These are phyloP conservation scores for Geotrichum reessii DNA, from an alignment of 1,139 yeast species.

Conservation along the genomic window DNA sequence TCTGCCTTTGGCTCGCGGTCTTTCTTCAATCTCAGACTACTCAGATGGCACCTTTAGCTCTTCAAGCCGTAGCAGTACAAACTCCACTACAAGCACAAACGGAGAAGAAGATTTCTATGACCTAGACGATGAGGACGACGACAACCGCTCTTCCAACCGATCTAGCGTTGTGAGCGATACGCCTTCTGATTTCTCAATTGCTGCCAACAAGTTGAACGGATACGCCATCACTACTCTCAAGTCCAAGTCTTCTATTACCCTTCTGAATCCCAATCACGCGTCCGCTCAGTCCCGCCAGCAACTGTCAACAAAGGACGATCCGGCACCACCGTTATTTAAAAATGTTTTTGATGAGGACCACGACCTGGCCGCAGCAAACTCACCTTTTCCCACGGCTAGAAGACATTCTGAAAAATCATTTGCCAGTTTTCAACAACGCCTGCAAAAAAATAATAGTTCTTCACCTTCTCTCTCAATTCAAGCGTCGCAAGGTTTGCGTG, in stretches of 20 bases:
- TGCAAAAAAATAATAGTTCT: background rate
- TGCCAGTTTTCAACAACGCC: background rate
- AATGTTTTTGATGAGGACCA: background rate
- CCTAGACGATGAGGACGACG: slow-evolving; percentile 16
- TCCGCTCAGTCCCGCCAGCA: slow-evolving; percentile 8
- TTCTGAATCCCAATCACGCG: slow-evolving; percentile 15
- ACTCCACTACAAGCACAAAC: slow-evolving; percentile 19
- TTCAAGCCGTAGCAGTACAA: slow-evolving; percentile 20
- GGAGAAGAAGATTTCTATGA: slow-evolving; percentile 17
- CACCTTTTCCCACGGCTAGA: background rate
- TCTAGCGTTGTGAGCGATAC: background rate
- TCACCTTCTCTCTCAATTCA: slow-evolving; percentile 7
- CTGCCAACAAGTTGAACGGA: slow-evolving; percentile 23
- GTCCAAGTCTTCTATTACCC: slow-evolving; percentile 20
- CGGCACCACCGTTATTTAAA: background rate
- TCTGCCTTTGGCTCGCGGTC: slow-evolving; percentile 10
- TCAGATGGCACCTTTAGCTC: slow-evolving; percentile 19
- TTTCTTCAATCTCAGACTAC: slow-evolving; percentile 20
- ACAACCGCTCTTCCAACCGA: slow-evolving; percentile 5
- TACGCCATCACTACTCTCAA: slow-evolving; percentile 25
- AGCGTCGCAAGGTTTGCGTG: slow-evolving; percentile 14
- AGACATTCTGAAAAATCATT: background rate
- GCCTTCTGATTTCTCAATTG: slow-evolving; percentile 15
- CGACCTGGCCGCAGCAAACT: background rate
- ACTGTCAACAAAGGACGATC: background rate